These are phyloP conservation scores for Trametes cinnabarina DNA, from an alignment of 768 basidiomycete species.

Conservation along the genomic window DNA sequence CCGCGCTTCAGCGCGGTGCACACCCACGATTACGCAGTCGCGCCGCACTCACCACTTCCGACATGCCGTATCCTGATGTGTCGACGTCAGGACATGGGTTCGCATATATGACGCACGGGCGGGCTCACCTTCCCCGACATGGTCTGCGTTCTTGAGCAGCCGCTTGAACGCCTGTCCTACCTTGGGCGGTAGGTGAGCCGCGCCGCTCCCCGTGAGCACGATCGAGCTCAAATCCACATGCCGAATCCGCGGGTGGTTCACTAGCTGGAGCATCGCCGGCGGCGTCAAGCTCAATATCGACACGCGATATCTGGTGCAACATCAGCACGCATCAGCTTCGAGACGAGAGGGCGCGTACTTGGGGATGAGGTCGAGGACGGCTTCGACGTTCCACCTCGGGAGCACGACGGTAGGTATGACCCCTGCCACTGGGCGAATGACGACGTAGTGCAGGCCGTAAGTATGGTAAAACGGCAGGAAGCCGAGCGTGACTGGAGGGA, in stretches of 20 bases:
- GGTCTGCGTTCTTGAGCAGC: constrained; percentile 32
- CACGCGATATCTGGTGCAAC: constrained; percentile 48
- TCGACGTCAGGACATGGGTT: not conserved
- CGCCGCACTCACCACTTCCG: constrained; percentile 23
- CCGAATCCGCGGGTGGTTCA: constrained; percentile 47
- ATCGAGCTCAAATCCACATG: constrained; percentile 56
- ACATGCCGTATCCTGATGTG: constrained; percentile 55
- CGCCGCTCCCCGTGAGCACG: constrained; percentile 46
- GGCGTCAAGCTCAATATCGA: constrained; percentile 54
- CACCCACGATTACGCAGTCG: not conserved
- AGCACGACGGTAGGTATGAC: constrained; percentile 53
- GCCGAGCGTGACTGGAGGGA: constrained; percentile 47
- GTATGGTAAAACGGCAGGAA: constrained; percentile 70
- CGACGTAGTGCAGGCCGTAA: constrained; percentile 55
- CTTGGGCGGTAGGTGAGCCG: constrained; percentile 63
- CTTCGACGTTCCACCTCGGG: constrained; percentile 57
- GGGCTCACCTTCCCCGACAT: constrained; percentile 45
- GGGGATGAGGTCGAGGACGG: constrained; percentile 50
- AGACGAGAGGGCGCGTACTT: constrained; percentile 44
- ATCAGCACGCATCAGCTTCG: not conserved
- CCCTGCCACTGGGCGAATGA: constrained; percentile 46
- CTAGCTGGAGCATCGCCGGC: constrained; percentile 62
- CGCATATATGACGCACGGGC: too few relatives aligned
- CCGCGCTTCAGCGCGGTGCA: not conserved
- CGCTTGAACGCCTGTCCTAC: constrained; percentile 41